Evolutionary conservation across 208 protist species (phyloP).

Genomic region (Trypanosoma melophagium): DNA sequence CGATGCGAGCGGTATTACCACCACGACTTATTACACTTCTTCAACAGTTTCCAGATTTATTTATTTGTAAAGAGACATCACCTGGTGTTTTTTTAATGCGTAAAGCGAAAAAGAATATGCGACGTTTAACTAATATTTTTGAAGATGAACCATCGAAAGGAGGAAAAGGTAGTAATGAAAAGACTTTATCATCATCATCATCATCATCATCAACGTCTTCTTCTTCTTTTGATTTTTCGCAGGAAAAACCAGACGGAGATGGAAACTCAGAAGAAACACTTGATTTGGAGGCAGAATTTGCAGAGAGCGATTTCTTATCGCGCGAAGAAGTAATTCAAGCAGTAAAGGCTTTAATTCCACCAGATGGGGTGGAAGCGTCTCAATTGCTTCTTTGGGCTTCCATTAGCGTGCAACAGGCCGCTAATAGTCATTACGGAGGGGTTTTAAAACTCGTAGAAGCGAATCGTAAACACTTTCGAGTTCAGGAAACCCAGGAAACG

Average conservation of each 20-base stretch:
- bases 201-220: too few species aligned
- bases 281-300: slow-evolving; percentile 30
- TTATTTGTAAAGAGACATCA: slow-evolving; percentile 71
- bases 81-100: slow-evolving; percentile 73
- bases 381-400: slow-evolving; percentile 78
- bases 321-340: slow-evolving; percentile 41
- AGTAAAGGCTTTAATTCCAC: slow-evolving; percentile 56
- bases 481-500: slow-evolving; percentile 41
- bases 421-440: slow-evolving; percentile 64
- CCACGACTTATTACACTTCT: slow-evolving; percentile 65
- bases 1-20: slow-evolving; percentile 73
- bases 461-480: slow-evolving; percentile 49
- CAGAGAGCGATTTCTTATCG: slow-evolving; percentile 20
- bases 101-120: slow-evolving; percentile 37
- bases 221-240: too few species aligned
- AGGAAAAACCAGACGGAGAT: too few species aligned
- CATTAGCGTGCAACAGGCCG: slow-evolving; percentile 64
- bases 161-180: background rate
- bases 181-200: too few species aligned
- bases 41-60: slow-evolving; percentile 70
- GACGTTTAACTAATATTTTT: slow-evolving; percentile 7
- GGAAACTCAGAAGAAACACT: slow-evolving; percentile 7
- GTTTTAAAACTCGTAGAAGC: slow-evolving; percentile 61
- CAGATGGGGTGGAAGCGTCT: slow-evolving; percentile 54
- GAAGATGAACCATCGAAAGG: background rate